Percentiles rank a stretch among this genome's conserved stretches.
phyloP scores from a whole-genome alignment of 2,329 filamentous ascomycete genomes.

The Aspergillus texensis region DNA sequence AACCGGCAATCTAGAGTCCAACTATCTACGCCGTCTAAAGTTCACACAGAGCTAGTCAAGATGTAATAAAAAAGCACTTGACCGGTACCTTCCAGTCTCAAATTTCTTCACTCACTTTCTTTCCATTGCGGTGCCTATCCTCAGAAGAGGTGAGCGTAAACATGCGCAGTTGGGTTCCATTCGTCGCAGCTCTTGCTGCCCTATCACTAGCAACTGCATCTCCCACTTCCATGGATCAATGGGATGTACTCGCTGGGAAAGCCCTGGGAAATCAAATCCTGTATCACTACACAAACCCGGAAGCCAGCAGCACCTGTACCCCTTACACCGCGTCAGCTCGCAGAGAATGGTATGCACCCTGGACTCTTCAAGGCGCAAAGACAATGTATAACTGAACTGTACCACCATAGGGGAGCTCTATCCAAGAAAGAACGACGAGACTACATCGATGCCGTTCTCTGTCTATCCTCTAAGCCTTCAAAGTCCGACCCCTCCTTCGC shows the following conservation, averaged over 20 bases:
- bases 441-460: constrained; percentile 52
- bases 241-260: constrained; percentile 16
- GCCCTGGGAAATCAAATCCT: constrained; percentile 13
- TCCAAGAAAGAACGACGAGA: constrained; percentile 15
- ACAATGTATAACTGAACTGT: background rate
- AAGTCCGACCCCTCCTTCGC: constrained; percentile 30
- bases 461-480: constrained; percentile 31
- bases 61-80: background rate
- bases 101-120: background rate
- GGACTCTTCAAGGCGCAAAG: background rate
- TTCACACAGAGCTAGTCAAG: background rate
- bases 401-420: constrained; percentile 7
- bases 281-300: constrained; percentile 13
- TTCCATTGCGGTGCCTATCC: background rate
- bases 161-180: constrained; percentile 4
- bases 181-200: constrained; percentile 12
- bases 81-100: background rate
- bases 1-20: background rate
- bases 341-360: constrained; percentile 20
- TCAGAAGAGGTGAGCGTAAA: background rate
- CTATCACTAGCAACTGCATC: constrained; percentile 9
- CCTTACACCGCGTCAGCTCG: constrained; percentile 17
- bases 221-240: constrained; percentile 10
- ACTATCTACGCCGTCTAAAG: background rate
- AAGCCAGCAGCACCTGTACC: constrained; percentile 13